A percentile compares a stretch with the other conserved stretches of the same genome.
These are phyloP conservation scores for Leishmania arabica DNA, from an alignment of 208 protist genomes.

Conservation along the genomic window DNA sequence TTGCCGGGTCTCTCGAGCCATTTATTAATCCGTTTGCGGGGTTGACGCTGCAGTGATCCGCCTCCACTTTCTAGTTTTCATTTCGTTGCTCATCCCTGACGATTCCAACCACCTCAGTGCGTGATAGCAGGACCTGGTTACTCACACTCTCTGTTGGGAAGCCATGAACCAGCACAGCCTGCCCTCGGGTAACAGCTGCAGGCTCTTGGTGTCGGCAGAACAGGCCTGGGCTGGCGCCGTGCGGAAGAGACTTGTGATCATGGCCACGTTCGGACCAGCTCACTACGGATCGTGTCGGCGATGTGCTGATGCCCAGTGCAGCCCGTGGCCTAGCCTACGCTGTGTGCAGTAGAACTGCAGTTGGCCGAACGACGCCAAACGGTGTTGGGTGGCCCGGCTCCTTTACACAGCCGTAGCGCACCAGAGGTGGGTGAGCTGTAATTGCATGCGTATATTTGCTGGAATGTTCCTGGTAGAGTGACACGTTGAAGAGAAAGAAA, in stretches of 20 bases:
- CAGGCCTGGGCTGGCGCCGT: background rate
- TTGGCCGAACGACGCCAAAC: background rate
- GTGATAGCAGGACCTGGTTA: background rate
- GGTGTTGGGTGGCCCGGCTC: background rate
- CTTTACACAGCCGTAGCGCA: background rate
- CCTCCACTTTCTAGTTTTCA: slow-evolving; percentile 9
- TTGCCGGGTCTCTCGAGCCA: background rate
- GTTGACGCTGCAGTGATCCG: background rate
- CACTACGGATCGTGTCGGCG: background rate
- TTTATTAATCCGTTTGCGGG: background rate
- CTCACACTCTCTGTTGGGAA: background rate
- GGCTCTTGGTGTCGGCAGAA: no score
- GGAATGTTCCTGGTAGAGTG: background rate
- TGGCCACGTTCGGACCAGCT: background rate
- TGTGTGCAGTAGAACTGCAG: background rate
- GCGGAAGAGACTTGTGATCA: background rate
- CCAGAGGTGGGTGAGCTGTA: background rate
- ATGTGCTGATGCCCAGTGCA: background rate
- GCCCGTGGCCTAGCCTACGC: background rate
- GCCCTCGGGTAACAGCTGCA: background rate
- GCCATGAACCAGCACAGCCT: background rate
- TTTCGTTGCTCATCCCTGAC: background rate
- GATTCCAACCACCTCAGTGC: background rate
- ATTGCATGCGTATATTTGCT: background rate
- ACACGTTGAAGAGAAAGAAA: background rate